These are phyloP conservation scores for Trichoderma virens DNA, from an alignment of 495 filamentous ascomycete genomes.

Conservation along the genomic window DNA sequence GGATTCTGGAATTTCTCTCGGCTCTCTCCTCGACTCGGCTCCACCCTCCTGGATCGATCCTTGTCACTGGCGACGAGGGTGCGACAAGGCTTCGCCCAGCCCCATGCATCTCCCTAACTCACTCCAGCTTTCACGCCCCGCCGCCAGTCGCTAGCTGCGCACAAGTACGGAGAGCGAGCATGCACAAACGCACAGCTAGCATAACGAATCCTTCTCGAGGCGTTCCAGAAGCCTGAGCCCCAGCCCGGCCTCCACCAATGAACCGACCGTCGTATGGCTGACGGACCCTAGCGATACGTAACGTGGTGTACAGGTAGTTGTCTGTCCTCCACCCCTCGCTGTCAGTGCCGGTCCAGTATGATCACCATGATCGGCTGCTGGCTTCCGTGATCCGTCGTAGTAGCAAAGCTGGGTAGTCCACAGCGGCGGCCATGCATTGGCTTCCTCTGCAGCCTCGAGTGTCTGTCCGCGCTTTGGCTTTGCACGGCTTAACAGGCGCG, in stretches of 20 bases:
- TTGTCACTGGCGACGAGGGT: background rate
- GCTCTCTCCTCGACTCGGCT: background rate
- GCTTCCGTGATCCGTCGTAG: slow-evolving; percentile 1
- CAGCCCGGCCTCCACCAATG: background rate
- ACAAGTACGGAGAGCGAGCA: background rate
- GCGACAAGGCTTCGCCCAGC: background rate
- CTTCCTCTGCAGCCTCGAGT: too few relatives aligned
- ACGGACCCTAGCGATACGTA: background rate
- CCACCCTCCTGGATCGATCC: background rate
- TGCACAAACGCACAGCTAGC: background rate
- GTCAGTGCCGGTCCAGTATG: background rate
- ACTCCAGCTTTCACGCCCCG: background rate
- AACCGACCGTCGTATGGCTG: background rate
- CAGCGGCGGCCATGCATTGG: too few relatives aligned
- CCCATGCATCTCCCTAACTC: slow-evolving; percentile 4
- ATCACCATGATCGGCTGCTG: slow-evolving; percentile 7
- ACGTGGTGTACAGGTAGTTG: background rate
- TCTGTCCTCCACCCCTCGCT: slow-evolving; percentile 1
- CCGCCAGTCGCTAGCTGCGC: background rate
- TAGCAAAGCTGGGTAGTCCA: background rate
- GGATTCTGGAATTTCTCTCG: slow-evolving; percentile 11
- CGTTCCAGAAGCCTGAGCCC: slow-evolving; percentile 1
- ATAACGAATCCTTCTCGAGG: background rate
- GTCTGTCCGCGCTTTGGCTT: too few relatives aligned
- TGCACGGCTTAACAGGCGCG: too few relatives aligned